Conservation (phyloP, 2,329 filamentous ascomycete genomes). For the Ceratocystis diversiconidia region DNA sequence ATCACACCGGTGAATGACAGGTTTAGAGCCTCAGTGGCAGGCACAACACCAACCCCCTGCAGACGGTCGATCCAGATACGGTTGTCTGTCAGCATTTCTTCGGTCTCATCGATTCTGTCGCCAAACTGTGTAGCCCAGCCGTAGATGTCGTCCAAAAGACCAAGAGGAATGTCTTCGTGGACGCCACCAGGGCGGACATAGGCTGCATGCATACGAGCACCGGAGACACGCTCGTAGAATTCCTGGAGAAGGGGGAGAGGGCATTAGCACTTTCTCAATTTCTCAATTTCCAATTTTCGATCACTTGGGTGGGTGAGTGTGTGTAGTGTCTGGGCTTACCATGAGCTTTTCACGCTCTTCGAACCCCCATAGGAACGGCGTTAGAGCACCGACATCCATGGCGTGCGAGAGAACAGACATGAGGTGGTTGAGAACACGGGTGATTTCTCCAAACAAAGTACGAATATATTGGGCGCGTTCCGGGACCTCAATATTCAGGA, state of each 20-base stretch:
- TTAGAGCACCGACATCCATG: slow-evolving; percentile 97
- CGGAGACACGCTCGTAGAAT: slow-evolving; percentile 98
- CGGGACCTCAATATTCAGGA: slow-evolving; percentile 91
- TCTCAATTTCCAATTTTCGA: no score
- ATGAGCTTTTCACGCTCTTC: slow-evolving; percentile 99
- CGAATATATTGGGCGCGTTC: slow-evolving; percentile 94
- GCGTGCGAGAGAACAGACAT: slow-evolving; percentile 96
- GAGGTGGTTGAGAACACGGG: slow-evolving; percentile 84
- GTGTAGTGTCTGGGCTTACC: slow-evolving; percentile 42
- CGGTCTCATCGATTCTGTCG: slow-evolving; percentile 95
- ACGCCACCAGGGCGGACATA: slow-evolving; percentile 96
- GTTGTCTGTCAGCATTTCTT: slow-evolving; percentile 97
- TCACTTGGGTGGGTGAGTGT: neutral
- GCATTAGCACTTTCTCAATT: neutral
- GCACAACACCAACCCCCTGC: slow-evolving; percentile 80
- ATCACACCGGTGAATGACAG: slow-evolving; percentile 95
- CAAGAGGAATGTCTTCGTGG: slow-evolving; percentile 83
- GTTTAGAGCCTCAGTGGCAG: slow-evolving; percentile 87
- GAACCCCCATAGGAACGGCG: slow-evolving; percentile 97
- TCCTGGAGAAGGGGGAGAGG: slow-evolving; percentile 45
- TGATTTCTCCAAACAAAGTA: slow-evolving; percentile 90
- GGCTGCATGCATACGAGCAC: slow-evolving; percentile 89
- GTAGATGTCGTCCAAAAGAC: slow-evolving; percentile 95
- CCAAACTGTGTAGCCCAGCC: slow-evolving; percentile 99
- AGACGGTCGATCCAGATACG: slow-evolving; percentile 96